Percentiles rank a stretch among this genome's conserved stretches.
phyloP scores from a whole-genome alignment of 1,284 basidiomycete genomes.

The Cryptococcus jaspeensis region DNA sequence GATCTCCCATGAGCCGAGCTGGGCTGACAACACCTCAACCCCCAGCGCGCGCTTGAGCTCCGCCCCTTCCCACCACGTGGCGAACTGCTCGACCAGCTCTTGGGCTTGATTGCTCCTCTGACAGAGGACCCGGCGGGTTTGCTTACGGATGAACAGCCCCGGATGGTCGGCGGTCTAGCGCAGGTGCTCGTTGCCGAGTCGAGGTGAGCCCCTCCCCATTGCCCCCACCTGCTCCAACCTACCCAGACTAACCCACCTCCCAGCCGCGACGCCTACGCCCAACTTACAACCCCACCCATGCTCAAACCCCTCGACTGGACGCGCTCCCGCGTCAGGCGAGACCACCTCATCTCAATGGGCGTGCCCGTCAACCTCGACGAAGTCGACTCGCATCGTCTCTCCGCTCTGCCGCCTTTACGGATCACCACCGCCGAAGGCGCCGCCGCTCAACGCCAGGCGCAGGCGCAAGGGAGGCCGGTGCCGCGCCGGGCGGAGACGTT shows the following conservation, averaged over 20 bases:
- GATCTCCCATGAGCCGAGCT: background rate
- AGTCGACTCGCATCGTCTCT: slow-evolving; percentile 68
- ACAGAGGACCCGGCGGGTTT: slow-evolving; percentile 56
- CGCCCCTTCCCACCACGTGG: slow-evolving; percentile 62
- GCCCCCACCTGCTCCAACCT: background rate
- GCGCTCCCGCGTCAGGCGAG: slow-evolving; percentile 77
- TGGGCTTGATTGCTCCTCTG: slow-evolving; percentile 65
- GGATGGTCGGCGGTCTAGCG: slow-evolving; percentile 72
- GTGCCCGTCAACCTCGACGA: slow-evolving; percentile 92
- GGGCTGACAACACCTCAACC: background rate
- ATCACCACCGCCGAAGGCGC: slow-evolving; percentile 61
- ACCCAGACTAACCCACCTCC: background rate
- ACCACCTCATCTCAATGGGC: slow-evolving; percentile 83
- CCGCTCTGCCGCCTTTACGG: slow-evolving; percentile 71
- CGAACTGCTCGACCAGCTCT: slow-evolving; percentile 63
- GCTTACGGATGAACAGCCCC: slow-evolving; percentile 68
- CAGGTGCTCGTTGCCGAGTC: slow-evolving; percentile 67
- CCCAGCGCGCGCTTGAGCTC: slow-evolving; percentile 64
- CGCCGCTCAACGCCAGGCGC: background rate
- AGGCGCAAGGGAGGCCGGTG: background rate
- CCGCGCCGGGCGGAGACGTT: slow-evolving; percentile 12
- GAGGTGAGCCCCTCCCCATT: slow-evolving; percentile 59
- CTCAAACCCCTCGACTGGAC: slow-evolving; percentile 84
- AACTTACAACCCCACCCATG: slow-evolving; percentile 53
- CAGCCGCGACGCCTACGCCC: slow-evolving; percentile 76